Evolutionary conservation across 108 stramenopile species (phyloP).

Genomic region (Nannochloropsis salina): DNA sequence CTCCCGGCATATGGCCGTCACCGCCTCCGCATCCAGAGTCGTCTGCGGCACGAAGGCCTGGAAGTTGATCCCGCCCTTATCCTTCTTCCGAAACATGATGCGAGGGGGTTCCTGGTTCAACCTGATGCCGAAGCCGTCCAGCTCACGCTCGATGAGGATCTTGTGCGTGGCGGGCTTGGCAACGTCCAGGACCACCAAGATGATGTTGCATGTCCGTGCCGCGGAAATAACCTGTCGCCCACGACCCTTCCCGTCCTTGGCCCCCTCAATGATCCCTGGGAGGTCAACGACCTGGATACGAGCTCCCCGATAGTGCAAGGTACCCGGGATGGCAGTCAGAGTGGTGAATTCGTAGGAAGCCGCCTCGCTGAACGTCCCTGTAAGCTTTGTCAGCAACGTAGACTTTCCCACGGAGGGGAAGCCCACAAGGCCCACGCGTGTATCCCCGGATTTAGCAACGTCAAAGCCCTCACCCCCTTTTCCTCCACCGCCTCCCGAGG

Average conservation of each 20-base stretch:
- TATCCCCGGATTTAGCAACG: conserved; percentile 89
- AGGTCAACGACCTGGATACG: conserved; percentile 88
- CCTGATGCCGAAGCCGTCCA: conserved; percentile 92
- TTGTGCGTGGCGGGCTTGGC: conserved; percentile 94
- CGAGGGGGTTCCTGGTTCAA: conserved; percentile 92
- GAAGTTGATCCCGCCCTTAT: conserved; percentile 85
- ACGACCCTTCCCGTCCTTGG: conserved; percentile 89
- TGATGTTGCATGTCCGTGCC: conserved; percentile 92
- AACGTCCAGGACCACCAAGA: conserved; percentile 86
- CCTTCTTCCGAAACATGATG: conserved; percentile 83
- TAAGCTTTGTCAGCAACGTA: conserved; percentile 84
- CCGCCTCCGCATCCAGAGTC: conserved; percentile 61
- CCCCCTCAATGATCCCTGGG: conserved; percentile 98
- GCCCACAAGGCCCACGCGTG: conserved; percentile 88
- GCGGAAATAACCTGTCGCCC: conserved; percentile 90
- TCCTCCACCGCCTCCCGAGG: conserved; percentile 58
- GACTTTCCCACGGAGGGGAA: conserved; percentile 98
- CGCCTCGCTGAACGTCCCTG: conserved; percentile 83
- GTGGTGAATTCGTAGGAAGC: conserved; percentile 98
- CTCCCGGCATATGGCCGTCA: conserved; percentile 75
- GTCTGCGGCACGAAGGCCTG: conserved; percentile 72
- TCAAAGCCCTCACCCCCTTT: conserved; percentile 94
- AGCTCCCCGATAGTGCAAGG: conserved; percentile 96
- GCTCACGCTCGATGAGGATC: conserved; percentile 89
- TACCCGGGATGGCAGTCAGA: conserved; percentile 95